Percentiles rank a stretch among this genome's conserved stretches.
phyloP scores from a whole-genome alignment of 2,329 filamentous ascomycete genomes.

The Ilyonectria sp. region DNA sequence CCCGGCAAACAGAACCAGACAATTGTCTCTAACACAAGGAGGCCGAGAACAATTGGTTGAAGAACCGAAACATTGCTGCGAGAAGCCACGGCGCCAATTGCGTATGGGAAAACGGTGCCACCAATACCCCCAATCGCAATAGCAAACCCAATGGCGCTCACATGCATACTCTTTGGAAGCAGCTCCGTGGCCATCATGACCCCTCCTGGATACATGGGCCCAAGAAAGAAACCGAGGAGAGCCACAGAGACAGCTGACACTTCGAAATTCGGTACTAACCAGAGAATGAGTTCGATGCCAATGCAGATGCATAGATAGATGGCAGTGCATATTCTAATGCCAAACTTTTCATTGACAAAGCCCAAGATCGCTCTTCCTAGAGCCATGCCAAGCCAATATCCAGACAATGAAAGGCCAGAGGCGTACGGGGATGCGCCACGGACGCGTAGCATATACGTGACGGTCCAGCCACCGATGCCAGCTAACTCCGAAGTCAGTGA shows the following conservation, averaged over 20 bases:
- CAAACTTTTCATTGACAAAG: constrained; percentile 72
- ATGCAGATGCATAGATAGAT: constrained; percentile 55
- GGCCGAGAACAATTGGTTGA: constrained; percentile 69
- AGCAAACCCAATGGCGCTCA: constrained; percentile 83
- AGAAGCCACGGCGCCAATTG: constrained; percentile 76
- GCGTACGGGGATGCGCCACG: constrained; percentile 78
- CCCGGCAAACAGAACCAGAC: constrained; percentile 64
- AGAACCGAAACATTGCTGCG: constrained; percentile 68
- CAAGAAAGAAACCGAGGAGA: constrained; percentile 84
- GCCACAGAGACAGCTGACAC: constrained; percentile 81
- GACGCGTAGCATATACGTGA: constrained; percentile 85
- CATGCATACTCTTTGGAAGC: constrained; percentile 81
- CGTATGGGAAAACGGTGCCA: constrained; percentile 77
- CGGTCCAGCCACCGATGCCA: constrained; percentile 85
- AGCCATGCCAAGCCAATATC: constrained; percentile 87
- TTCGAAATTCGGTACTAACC: constrained; percentile 84
- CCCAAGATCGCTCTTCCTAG: constrained; percentile 79
- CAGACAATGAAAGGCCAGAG: constrained; percentile 82
- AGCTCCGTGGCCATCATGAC: constrained; percentile 79
- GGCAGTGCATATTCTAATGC: not conserved
- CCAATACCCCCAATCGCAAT: constrained; percentile 83
- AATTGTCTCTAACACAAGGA: constrained; percentile 60
- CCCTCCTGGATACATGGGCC: constrained; percentile 82
- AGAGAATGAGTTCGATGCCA: constrained; percentile 80
- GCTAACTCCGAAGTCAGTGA: constrained; percentile 71